Percentiles rank a stretch among this genome's conserved stretches.
These are phyloP conservation scores for Roridomyces roridus DNA, from an alignment of 768 basidiomycete species.

Conservation along the genomic window DNA sequence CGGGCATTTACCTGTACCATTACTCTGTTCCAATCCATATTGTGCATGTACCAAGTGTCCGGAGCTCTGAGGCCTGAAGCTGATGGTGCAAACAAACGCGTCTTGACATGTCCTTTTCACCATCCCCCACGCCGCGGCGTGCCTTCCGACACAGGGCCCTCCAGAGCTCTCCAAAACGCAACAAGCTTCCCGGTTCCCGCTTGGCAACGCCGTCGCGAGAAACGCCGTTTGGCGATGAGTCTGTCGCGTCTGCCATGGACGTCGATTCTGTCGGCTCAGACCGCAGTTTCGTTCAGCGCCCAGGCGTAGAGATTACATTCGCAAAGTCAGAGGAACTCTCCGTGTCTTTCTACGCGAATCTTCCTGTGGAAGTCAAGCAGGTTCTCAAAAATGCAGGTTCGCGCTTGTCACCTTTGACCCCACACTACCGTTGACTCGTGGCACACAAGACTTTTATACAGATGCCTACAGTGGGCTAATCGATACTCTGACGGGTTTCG, in stretches of 20 bases:
- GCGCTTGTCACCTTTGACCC: slow-evolving; percentile 31
- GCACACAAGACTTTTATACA: slow-evolving; percentile 63
- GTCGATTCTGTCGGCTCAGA: slow-evolving; percentile 57
- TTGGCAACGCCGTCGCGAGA: slow-evolving; percentile 47
- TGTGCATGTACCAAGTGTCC: slow-evolving; percentile 19
- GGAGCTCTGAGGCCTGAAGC: too few relatives aligned
- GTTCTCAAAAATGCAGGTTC: slow-evolving; percentile 71
- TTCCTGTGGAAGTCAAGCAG: slow-evolving; percentile 79
- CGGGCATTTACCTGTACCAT: slow-evolving; percentile 19
- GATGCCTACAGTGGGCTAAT: slow-evolving; percentile 75
- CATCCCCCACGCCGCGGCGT: slow-evolving; percentile 65
- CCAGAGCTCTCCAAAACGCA: slow-evolving; percentile 36
- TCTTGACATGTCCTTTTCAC: slow-evolving; percentile 63
- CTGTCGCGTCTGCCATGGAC: slow-evolving; percentile 67
- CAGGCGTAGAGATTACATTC: slow-evolving; percentile 54
- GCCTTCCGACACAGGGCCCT: slow-evolving; percentile 44
- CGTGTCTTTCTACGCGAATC: slow-evolving; percentile 68
- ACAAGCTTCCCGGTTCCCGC: slow-evolving; percentile 42
- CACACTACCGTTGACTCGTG: neutral
- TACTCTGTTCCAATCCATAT: slow-evolving; percentile 18
- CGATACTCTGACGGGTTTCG: slow-evolving; percentile 75
- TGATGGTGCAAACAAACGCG: slow-evolving; percentile 16
- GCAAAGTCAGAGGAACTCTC: slow-evolving; percentile 77
- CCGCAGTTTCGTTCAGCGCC: slow-evolving; percentile 36
- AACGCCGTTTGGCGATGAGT: slow-evolving; percentile 42